A percentile compares a stretch with the other conserved stretches of the same genome.
Evolutionary conservation across 78 protist genomes (phyloP).

Genomic region (Guillardia theta): DNA sequence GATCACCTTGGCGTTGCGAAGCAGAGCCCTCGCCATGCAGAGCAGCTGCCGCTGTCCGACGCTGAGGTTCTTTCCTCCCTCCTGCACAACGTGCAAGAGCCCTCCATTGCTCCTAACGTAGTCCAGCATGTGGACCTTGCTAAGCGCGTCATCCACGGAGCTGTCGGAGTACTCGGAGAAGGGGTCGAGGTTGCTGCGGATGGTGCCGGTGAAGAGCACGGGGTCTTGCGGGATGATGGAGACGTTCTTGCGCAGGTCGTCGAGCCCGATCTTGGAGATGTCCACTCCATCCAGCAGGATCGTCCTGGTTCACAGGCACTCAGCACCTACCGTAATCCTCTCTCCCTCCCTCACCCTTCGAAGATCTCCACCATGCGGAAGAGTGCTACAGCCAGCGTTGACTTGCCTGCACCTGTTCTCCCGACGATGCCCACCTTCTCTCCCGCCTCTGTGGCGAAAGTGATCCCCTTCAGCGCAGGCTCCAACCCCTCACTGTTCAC

Average conservation of each 20-base stretch:
- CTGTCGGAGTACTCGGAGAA: neutral
- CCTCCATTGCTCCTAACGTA: neutral
- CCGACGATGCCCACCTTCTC: constrained; percentile 92
- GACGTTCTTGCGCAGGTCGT: constrained; percentile 60
- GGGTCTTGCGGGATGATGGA: constrained; percentile 83
- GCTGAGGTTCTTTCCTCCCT: constrained; percentile 43
- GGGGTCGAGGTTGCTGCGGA: constrained; percentile 57
- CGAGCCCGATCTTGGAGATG: constrained; percentile 14
- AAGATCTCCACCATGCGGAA: constrained; percentile 77
- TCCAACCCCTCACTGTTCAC: constrained; percentile 40
- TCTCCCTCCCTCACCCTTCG: no score
- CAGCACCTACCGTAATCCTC: no score
- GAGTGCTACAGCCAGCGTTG: constrained; percentile 71
- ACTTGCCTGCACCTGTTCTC: constrained; percentile 93
- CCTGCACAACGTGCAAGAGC: neutral
- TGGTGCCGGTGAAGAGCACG: constrained; percentile 58
- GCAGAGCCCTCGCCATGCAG: constrained; percentile 56
- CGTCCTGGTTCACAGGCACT: no score
- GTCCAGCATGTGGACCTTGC: neutral
- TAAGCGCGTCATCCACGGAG: constrained; percentile 30
- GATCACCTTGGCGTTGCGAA: constrained; percentile 31
- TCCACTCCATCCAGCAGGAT: constrained; percentile 63
- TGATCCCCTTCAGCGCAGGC: constrained; percentile 59
- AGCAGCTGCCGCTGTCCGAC: constrained; percentile 57
- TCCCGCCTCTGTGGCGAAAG: constrained; percentile 42